Conservation (phyloP, 495 filamentous ascomycete genomes). For the Tuber melanosporum region DNA sequence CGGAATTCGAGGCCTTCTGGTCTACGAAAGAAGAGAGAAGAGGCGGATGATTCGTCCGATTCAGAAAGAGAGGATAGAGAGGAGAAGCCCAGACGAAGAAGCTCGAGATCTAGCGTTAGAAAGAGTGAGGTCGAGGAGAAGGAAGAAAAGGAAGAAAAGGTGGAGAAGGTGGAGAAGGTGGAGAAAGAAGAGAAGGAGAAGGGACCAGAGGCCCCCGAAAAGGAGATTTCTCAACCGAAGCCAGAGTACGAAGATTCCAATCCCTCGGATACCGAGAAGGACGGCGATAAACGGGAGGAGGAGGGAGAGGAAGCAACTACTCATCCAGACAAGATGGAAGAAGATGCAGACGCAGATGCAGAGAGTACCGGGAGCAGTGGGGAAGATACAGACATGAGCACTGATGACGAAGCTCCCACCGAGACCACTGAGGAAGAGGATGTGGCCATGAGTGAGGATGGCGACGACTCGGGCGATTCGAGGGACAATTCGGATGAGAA, state of each 20-base stretch:
- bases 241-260: conserved; percentile 23
- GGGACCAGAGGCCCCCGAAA: conserved; percentile 24
- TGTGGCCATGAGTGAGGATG: conserved; percentile 34
- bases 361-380: conserved; percentile 11
- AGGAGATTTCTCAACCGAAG: conserved; percentile 19
- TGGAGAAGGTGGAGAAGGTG: conserved; percentile 1
- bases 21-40: conserved; percentile 36
- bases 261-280: conserved; percentile 21
- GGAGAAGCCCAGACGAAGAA: conserved; percentile 45
- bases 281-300: conserved; percentile 19
- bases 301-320: conserved; percentile 15
- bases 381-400: conserved; percentile 34
- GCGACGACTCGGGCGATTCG: conserved; percentile 14
- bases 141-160: conserved; percentile 15
- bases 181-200: conserved; percentile 16
- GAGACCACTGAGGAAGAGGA: conserved; percentile 25
- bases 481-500: conserved; percentile 5
- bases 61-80: conserved; percentile 42
- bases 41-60: conserved; percentile 31
- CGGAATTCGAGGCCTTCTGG: conserved; percentile 12
- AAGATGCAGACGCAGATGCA: conserved; percentile 27
- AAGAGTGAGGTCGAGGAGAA: conserved; percentile 12
- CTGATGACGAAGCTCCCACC: conserved; percentile 22
- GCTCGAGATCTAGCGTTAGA: conserved; percentile 3
- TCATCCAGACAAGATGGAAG: conserved; percentile 32